Evolutionary conservation across 306 rosid genomes (phyloP).

Genomic region (Oxytropis ochrocephala): DNA sequence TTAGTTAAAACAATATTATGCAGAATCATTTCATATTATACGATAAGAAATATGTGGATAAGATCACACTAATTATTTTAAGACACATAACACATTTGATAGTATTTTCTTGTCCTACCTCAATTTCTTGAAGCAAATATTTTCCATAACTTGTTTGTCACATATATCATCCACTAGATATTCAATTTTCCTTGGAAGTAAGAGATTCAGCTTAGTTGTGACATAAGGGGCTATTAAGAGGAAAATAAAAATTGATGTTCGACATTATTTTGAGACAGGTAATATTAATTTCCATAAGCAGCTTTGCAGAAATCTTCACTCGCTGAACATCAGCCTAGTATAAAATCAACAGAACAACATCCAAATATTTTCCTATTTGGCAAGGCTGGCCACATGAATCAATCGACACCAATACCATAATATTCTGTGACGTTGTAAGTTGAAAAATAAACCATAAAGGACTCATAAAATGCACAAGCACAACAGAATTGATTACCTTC

Average conservation of each 20-base stretch:
- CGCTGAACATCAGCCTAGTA: background rate
- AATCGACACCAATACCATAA: background rate
- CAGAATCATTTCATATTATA: background rate
- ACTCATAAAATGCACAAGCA: slow-evolving; percentile 3
- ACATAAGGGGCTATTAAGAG: background rate
- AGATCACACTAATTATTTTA: slow-evolving; percentile 4
- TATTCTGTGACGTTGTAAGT: background rate
- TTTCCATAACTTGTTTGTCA: background rate
- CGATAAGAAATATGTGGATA: background rate
- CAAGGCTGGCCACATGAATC: background rate
- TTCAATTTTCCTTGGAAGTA: background rate
- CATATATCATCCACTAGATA: background rate
- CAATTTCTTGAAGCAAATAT: slow-evolving; percentile 8
- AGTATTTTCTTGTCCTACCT: background rate
- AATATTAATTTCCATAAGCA: background rate
- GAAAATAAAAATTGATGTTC: background rate
- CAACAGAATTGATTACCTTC: slow-evolving; percentile 44
- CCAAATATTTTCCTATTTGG: background rate
- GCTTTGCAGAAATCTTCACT: background rate
- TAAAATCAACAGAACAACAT: background rate
- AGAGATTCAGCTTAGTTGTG: background rate
- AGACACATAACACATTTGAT: background rate
- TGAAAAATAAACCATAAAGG: background rate
- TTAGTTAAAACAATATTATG: background rate
- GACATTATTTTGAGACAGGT: background rate